phyloP scores from a whole-genome alignment of 2,329 filamentous ascomycete species.

The Teratosphaeria viscida region DNA sequence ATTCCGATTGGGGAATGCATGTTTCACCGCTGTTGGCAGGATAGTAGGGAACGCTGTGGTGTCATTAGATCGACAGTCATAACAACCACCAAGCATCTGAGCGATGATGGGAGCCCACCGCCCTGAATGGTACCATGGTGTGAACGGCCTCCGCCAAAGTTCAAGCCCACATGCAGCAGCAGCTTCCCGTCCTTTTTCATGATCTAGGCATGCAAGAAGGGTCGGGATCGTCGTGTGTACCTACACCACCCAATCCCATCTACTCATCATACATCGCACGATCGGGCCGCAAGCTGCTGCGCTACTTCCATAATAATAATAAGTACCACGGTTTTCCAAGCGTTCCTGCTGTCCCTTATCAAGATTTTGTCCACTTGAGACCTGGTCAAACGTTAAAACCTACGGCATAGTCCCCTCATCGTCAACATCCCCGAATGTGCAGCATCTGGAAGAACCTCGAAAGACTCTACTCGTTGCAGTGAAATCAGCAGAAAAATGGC shows the following conservation, averaged over 20 bases:
- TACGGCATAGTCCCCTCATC: neutral
- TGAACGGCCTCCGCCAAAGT: neutral
- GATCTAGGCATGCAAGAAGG: neutral
- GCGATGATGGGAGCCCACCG: neutral
- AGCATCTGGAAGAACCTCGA: neutral
- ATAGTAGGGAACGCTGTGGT: neutral
- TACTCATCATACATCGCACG: neutral
- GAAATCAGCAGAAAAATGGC: conserved; percentile 24
- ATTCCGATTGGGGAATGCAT: conserved; percentile 1
- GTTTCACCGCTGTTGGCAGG: conserved; percentile 1
- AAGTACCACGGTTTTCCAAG: neutral
- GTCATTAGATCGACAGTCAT: neutral
- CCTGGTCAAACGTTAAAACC: neutral
- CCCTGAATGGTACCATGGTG: neutral
- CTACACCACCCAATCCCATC: neutral
- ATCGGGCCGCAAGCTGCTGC: neutral
- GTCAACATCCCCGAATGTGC: neutral
- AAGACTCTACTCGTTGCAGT: neutral
- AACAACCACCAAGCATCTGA: no score
- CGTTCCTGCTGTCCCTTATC: neutral
- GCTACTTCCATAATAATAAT: neutral
- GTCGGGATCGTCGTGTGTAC: neutral
- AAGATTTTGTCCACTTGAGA: neutral
- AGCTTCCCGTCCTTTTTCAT: neutral
- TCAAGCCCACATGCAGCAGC: neutral